Conservation (phyloP, 805 yeast genomes). For the Pichia nanzhaoensis region DNA sequence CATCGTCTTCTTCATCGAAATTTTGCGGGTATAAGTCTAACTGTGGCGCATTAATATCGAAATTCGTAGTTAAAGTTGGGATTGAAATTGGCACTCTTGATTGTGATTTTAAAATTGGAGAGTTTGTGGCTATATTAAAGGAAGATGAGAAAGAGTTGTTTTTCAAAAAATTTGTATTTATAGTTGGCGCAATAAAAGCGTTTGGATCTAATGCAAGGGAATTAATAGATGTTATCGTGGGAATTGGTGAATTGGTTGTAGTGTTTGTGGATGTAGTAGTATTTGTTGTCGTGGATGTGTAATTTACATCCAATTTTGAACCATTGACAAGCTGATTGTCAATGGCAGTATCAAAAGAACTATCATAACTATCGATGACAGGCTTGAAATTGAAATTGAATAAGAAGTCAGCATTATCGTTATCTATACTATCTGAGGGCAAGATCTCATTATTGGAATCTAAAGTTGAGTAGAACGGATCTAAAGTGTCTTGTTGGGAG, state of each 20-base stretch:
- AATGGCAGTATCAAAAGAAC: background rate
- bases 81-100: background rate
- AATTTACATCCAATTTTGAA: too few species aligned
- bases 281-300: background rate
- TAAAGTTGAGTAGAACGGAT: background rate
- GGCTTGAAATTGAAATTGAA: background rate
- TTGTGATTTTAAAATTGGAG: constrained; percentile 8
- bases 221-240: too few species aligned
- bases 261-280: background rate
- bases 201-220: too few species aligned
- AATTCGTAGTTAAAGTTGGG: too few species aligned
- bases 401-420: background rate
- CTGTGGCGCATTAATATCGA: too few species aligned
- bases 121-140: background rate
- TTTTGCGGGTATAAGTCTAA: background rate
- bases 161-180: background rate
- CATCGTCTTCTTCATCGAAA: constrained; percentile 1
- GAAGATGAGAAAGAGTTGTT: background rate
- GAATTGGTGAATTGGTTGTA: background rate
- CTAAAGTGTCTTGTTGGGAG: background rate
- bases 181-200: background rate
- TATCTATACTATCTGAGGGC: too few species aligned
- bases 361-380: background rate
- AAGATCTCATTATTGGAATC: too few species aligned
- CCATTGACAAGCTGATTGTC: too few species aligned